Base-by-base conservation (phyloP, 2,329 filamentous ascomycete species). In the Alternaria hordeiaustralica region DNA sequence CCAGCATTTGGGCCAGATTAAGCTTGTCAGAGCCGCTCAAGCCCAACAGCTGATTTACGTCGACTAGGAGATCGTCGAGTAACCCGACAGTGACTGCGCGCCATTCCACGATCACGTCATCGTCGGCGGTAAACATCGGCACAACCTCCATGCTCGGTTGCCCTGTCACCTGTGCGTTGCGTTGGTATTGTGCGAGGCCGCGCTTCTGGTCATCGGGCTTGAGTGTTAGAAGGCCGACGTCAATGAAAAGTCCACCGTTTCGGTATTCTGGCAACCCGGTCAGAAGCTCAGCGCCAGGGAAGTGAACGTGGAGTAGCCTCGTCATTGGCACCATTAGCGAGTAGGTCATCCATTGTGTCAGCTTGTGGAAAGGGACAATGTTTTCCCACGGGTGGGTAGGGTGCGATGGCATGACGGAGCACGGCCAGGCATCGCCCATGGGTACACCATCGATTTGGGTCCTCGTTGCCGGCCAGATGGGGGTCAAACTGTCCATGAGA, bases 361-460 rank as follows among this genome's bases (percentile, higher is more conserved):
- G 87, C 45, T 77, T 97, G 84, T 97, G 94, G 83, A 97, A 97
- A 0, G 94, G 94, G 11, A 95, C 88, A 72, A 96, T 95, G 70
- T 86, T 90, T 77, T 95, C 92, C 91, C 91, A 93, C 1, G 89
- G 86, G 68, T 89, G 84, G 7, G 87, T 87, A 69, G 90, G 85
- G 79, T 91, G 89, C 20, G 85, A 87, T n/a, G 94, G 93, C 88
- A 98, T 93, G 30, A 90, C 88, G 11, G 87, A 89, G 81, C 94
- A 97, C 0, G 91, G 92, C 96, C 96, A 99, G 23, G 96, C 95
- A 77, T 99, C 96, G 59, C 96, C 96, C 15, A 99, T 88, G 0
- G 94, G 89, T 26, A 92, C 86, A 2, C 94, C 94, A 75, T 97
- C 93, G 71, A 99, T 91, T 66, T 91, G 89, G 0, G 95, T 97